These are phyloP conservation scores for Porodaedalea pini DNA, from an alignment of 1,284 basidiomycete species.

Conservation along the genomic window DNA sequence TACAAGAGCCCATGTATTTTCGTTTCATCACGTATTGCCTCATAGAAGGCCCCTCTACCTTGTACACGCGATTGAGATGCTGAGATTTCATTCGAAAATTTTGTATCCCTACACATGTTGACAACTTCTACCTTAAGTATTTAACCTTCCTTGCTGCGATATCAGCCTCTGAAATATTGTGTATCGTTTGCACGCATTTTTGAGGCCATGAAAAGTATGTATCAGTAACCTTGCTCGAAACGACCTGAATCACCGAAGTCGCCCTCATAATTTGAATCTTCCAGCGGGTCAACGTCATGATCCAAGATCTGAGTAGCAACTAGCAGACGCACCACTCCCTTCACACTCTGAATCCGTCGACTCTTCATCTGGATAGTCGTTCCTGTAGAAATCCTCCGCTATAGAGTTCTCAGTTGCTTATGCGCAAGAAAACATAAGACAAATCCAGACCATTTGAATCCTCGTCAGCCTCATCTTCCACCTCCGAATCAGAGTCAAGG, in stretches of 20 bases:
- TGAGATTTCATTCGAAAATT: neutral
- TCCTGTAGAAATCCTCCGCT: constrained; percentile 80
- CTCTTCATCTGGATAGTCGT: constrained; percentile 77
- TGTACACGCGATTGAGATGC: neutral
- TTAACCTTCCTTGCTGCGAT: too few species aligned
- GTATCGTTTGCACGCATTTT: too few species aligned
- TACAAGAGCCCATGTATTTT: neutral
- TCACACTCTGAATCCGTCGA: constrained; percentile 38
- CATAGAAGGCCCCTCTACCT: neutral
- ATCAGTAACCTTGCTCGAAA: constrained; percentile 9
- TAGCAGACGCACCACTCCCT: constrained; percentile 36
- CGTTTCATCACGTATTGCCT: neutral
- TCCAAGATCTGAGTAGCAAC: neutral
- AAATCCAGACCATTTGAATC: constrained; percentile 66
- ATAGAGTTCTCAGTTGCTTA: constrained; percentile 11
- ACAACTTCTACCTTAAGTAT: too few species aligned
- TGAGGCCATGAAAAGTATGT: too few species aligned
- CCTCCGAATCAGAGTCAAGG: constrained; percentile 40
- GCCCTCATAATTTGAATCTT: constrained; percentile 42
- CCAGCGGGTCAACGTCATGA: constrained; percentile 35
- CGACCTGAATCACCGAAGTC: constrained; percentile 26
- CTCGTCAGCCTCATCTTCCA: constrained; percentile 73
- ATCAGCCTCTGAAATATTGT: too few species aligned
- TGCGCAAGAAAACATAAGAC: neutral
- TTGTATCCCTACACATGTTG: neutral